Evolutionary conservation across 495 filamentous ascomycete species (phyloP).

Genomic region (Aspergillus mulundensis): DNA sequence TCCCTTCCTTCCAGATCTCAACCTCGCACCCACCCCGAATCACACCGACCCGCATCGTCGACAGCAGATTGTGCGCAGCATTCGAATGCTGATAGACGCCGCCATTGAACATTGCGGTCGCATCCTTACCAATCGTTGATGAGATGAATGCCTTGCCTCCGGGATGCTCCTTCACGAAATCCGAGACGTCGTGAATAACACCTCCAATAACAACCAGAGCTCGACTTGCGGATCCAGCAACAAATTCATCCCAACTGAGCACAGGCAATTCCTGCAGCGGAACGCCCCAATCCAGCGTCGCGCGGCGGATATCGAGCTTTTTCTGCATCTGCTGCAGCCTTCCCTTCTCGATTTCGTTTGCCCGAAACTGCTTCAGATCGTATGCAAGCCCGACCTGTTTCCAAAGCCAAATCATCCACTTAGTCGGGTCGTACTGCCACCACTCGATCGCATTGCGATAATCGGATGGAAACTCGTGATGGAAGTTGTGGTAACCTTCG

Average conservation of each 20-base stretch:
- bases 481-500: slow-evolving; percentile 95
- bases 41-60: slow-evolving; percentile 84
- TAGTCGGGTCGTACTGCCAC: slow-evolving; percentile 94
- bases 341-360: slow-evolving; percentile 92
- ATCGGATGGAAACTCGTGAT: slow-evolving; percentile 92
- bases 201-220: slow-evolving; percentile 76
- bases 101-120: slow-evolving; percentile 91
- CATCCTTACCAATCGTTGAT: slow-evolving; percentile 82
- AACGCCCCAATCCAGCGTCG: slow-evolving; percentile 79
- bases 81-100: slow-evolving; percentile 91
- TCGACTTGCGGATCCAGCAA: slow-evolving; percentile 49
- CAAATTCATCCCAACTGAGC: slow-evolving; percentile 83
- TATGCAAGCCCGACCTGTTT: slow-evolving; percentile 83
- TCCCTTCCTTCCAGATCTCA: slow-evolving; percentile 9
- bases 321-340: slow-evolving; percentile 87
- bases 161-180: slow-evolving; percentile 84
- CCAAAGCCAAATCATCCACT: slow-evolving; percentile 84
- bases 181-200: slow-evolving; percentile 81
- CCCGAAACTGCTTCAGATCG: slow-evolving; percentile 82
- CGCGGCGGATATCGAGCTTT: slow-evolving; percentile 84
- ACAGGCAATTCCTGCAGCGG: slow-evolving; percentile 82
- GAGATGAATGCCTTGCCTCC: slow-evolving; percentile 83
- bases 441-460: slow-evolving; percentile 92
- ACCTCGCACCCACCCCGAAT: slow-evolving; percentile 34
- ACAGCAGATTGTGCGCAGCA: slow-evolving; percentile 85